A percentile compares a stretch with the other conserved stretches of the same genome.
Conservation (phyloP, 371 early-diverging fungal species). For the Apophysomyces elegans region DNA sequence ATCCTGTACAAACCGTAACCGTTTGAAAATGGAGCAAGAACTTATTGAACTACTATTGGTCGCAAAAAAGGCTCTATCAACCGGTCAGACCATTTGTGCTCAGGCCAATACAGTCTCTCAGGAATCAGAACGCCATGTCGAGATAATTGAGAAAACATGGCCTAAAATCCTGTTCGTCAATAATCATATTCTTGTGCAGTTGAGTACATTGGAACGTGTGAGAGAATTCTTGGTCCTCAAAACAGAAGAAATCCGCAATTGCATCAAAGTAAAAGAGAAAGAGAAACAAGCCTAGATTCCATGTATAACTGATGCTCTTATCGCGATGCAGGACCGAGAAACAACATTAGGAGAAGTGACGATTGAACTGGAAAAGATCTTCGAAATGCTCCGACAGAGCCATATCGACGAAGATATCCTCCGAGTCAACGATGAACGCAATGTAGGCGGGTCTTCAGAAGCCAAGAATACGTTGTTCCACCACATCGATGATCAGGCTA, state of each 20-base stretch:
- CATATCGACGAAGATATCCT: slow-evolving; percentile 44
- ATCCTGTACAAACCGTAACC: no score
- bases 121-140: slow-evolving; percentile 37
- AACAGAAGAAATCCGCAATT: slow-evolving; percentile 27
- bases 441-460: background rate
- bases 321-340: slow-evolving; percentile 37
- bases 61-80: slow-evolving; percentile 47
- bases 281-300: background rate
- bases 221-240: slow-evolving; percentile 36
- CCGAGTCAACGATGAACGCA: slow-evolving; percentile 27
- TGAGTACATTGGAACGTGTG: slow-evolving; percentile 37
- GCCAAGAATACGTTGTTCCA: slow-evolving; percentile 39
- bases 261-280: slow-evolving; percentile 33
- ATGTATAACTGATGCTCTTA: background rate
- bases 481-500: slow-evolving; percentile 53
- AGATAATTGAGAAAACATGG: slow-evolving; percentile 46
- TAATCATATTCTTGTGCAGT: slow-evolving; percentile 44
- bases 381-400: slow-evolving; percentile 37
- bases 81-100: slow-evolving; percentile 46
- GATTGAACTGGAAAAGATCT: slow-evolving; percentile 42
- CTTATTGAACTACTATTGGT: slow-evolving; percentile 43
- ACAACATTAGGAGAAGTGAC: slow-evolving; percentile 36
- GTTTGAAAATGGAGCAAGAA: slow-evolving; percentile 43
- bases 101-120: slow-evolving; percentile 43
- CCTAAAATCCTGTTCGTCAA: slow-evolving; percentile 46